Base-by-base conservation (phyloP, 2,329 filamentous ascomycete genomes). In the Aspergillus proliferans region DNA sequence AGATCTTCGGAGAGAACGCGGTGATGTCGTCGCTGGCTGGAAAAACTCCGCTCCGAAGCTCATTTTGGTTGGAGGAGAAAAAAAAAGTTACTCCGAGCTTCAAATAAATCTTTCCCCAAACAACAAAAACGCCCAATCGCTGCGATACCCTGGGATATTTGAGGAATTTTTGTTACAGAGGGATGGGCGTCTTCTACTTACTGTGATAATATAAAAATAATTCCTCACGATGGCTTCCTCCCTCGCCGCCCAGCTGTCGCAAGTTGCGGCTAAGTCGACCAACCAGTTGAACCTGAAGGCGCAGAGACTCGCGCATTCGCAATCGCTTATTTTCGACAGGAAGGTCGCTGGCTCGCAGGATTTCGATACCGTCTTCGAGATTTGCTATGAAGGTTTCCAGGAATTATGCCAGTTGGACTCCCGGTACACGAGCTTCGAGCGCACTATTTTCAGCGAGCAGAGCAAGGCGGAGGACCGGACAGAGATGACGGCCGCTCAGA, bases 271-370 rank as follows among this genome's bases (percentile, higher is more conserved):
- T 58, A 88, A 87, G 64, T 95, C 89, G 61, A 95, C 91, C 60
- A 86, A 91, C 66, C 86, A 92, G 59, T 82, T 97, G 63, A 88
- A 97, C 67, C 80, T 95, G 60, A 95, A 94, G 73, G 88, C 91
- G 62, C 90, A 96, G 74, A 92, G 90, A 71, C 83, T 87, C 52
- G 84, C 88, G 54, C 93, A 98, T 73, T 88, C 88, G 56, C 92
- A 96, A 71, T 98, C 93, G 47, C 76, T 99, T 53, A 88, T 99
- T 51, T 98, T 95, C 75, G 91, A 95, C 60, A 81, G 87, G 52
- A 83, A 84, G 64, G 79, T 92, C 59, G 93, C 93, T 45, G 85
- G 87, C 5, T 84, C 84, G 14, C 93, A 99, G 74, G 93, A 85
- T 62, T 95, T 92, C 69, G 88, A 95, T 64, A 87, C 85, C 4